Evolutionary conservation across 495 filamentous ascomycete genomes (phyloP), one percentile per base, ranked within the genome.

Genomic region (Penicillium dipodomyicola): DNA sequence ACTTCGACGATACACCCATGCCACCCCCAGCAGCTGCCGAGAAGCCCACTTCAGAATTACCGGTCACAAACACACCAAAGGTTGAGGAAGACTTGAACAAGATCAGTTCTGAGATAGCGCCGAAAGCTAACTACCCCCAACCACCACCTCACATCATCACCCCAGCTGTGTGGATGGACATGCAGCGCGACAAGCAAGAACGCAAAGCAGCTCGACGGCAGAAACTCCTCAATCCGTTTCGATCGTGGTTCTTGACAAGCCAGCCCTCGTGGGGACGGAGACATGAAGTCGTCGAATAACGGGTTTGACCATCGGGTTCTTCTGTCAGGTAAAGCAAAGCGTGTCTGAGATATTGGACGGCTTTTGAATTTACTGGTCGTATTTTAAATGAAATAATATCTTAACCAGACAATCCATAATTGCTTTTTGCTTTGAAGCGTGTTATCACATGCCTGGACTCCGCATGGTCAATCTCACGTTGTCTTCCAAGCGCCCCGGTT

Each of bases 121-220:
- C 14, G 10, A 45, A 25, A 22, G 11, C 32, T 6, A n/a, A 15
- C 15, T 25, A 49, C 25, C 62, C 47, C 1, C 58, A 25, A 7
- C 58, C 62, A 14, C 58, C 62, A 4, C 52, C 62, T 41, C 46
- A 25, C 6, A 52, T 64, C 30, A 56, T 64, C 46, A 64, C 62
- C 0, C 62, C 62, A 6, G 20, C 41, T 8, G 48, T 58, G 8
- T 61, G 54, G 20, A 54, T 55, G 40, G 55, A 64, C 10, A 58
- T 61, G 62, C 62, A 61, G 27, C 58, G 54, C 8, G 30, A 48
- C 20, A 25, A 49, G n/a, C 51, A 39, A 17, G 55, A 61, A 32
- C 35, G 52, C 25, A 61, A 53, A 20, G 29, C 29, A 41, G 50
- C 59, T 8, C 50, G 55, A 29, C 47, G 32, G 25, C 37, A 45